Conservation (phyloP, 768 basidiomycete species). For the Dacryopinax primogenitus region DNA sequence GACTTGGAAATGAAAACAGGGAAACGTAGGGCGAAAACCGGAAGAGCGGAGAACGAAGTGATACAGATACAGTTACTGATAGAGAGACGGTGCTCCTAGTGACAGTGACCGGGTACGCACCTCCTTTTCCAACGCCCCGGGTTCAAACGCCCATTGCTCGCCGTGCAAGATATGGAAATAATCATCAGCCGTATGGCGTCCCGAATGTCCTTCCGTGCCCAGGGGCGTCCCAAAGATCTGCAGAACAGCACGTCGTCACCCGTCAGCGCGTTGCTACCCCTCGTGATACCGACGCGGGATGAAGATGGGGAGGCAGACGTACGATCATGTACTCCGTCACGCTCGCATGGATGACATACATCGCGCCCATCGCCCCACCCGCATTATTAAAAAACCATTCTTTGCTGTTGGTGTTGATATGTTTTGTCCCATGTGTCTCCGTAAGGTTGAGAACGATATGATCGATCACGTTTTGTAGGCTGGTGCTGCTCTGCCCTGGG, state of each 20-base stretch:
- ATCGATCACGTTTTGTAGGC: conserved; percentile 41
- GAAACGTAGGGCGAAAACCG: too few species aligned
- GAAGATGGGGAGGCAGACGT: not conserved
- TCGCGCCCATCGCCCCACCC: conserved; percentile 90
- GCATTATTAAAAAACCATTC: conserved; percentile 98
- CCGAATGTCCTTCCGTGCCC: conserved; percentile 93
- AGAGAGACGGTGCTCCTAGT: not conserved
- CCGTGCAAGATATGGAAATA: conserved; percentile 93
- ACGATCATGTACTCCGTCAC: conserved; percentile 88
- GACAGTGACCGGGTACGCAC: conserved; percentile 21
- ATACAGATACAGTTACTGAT: not conserved
- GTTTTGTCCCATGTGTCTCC: conserved; percentile 46
- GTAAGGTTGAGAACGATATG: conserved; percentile 76
- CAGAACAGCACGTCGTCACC: too few species aligned
- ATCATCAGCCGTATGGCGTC: conserved; percentile 90
- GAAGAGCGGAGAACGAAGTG: too few species aligned
- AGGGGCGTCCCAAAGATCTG: conserved; percentile 86
- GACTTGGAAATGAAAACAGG: not conserved
- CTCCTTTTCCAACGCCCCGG: conserved; percentile 76
- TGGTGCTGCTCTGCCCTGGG: conserved; percentile 46
- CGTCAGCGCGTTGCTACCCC: conserved; percentile 20
- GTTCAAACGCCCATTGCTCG: conserved; percentile 84
- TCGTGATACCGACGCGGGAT: conserved; percentile 17
- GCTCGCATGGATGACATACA: conserved; percentile 95
- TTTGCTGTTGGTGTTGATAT: conserved; percentile 43